Conservation (phyloP, 108 stramenopile genomes). For the Pinguiococcus pyrenoidosus region DNA sequence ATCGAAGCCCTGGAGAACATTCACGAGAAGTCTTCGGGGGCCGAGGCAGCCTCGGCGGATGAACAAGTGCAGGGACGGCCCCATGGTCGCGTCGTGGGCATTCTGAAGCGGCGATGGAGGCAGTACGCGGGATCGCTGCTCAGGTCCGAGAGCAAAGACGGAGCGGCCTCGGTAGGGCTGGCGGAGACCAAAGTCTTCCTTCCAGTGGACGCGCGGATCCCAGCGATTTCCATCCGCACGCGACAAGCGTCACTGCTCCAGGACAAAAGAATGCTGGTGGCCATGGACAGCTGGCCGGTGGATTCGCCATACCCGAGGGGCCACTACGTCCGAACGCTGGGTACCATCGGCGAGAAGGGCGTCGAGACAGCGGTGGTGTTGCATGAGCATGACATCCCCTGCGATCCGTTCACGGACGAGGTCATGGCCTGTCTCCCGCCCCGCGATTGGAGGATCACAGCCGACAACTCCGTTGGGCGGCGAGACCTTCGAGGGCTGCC, state of each 20-base stretch:
- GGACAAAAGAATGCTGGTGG: constrained; percentile 61
- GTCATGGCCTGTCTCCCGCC: constrained; percentile 94
- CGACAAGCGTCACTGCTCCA: constrained; percentile 55
- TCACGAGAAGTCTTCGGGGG: too few relatives aligned
- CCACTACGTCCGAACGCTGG: constrained; percentile 77
- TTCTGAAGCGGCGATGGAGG: background rate
- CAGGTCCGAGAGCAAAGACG: too few relatives aligned
- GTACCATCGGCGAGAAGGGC: constrained; percentile 70
- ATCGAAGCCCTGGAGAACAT: too few relatives aligned
- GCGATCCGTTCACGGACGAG: constrained; percentile 78
- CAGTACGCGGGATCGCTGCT: constrained; percentile 24
- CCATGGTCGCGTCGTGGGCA: constrained; percentile 42
- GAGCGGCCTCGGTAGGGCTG: too few relatives aligned
- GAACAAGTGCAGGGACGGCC: too few relatives aligned
- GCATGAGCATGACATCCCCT: constrained; percentile 83
- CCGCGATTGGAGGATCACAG: constrained; percentile 63
- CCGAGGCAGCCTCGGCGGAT: too few relatives aligned
- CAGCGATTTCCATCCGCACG: constrained; percentile 62
- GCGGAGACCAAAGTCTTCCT: too few relatives aligned
- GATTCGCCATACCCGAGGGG: constrained; percentile 71
- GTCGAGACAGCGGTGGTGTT: constrained; percentile 89
- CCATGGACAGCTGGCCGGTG: constrained; percentile 79
- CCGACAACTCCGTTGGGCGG: constrained; percentile 50
- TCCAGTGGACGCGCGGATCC: constrained; percentile 68
- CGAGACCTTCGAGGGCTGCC: constrained; percentile 74